These are phyloP conservation scores for Monosporascus sp. DNA, from an alignment of 2,329 filamentous ascomycete genomes.

Conservation along the genomic window DNA sequence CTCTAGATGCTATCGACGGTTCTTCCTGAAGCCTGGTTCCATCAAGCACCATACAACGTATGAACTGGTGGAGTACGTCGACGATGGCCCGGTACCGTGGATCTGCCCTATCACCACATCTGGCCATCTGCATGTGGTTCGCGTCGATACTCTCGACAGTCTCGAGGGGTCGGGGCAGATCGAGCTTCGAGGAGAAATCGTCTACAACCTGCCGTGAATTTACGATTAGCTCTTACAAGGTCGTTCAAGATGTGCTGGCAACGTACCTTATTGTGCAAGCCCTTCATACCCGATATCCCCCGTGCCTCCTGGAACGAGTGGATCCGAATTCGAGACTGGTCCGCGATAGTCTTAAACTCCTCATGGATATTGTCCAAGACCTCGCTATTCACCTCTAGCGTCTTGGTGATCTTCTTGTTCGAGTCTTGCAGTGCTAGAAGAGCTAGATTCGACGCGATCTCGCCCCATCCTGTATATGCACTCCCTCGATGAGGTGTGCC, in stretches of 20 bases:
- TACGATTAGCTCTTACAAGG: too few species aligned
- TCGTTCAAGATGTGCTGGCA: too few species aligned
- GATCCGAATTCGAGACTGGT: conserved; percentile 21
- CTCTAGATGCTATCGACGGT: too few species aligned
- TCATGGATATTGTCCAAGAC: conserved; percentile 32
- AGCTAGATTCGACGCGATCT: conserved; percentile 27
- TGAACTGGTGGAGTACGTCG: conserved; percentile 22
- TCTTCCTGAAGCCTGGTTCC: background rate
- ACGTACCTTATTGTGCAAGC: conserved; percentile 26
- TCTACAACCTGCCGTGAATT: conserved; percentile 24
- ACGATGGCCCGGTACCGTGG: conserved; percentile 23
- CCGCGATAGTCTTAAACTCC: conserved; percentile 25
- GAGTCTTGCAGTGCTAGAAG: conserved; percentile 26
- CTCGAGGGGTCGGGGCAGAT: conserved; percentile 14
- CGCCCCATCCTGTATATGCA: conserved; percentile 24
- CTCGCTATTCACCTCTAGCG: conserved; percentile 28
- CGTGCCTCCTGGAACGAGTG: conserved; percentile 34
- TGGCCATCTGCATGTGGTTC: conserved; percentile 33
- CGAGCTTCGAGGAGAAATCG: conserved; percentile 27
- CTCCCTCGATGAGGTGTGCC: conserved; percentile 35
- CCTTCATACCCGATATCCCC: conserved; percentile 29
- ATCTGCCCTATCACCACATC: conserved; percentile 23
- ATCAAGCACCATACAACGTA: conserved; percentile 2
- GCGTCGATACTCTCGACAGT: conserved; percentile 33
- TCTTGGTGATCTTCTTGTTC: conserved; percentile 26